A percentile compares a stretch with the other conserved stretches of the same genome.
Evolutionary conservation across 495 filamentous ascomycete genomes (phyloP).

Genomic region (Lasiosphaeria hispida): DNA sequence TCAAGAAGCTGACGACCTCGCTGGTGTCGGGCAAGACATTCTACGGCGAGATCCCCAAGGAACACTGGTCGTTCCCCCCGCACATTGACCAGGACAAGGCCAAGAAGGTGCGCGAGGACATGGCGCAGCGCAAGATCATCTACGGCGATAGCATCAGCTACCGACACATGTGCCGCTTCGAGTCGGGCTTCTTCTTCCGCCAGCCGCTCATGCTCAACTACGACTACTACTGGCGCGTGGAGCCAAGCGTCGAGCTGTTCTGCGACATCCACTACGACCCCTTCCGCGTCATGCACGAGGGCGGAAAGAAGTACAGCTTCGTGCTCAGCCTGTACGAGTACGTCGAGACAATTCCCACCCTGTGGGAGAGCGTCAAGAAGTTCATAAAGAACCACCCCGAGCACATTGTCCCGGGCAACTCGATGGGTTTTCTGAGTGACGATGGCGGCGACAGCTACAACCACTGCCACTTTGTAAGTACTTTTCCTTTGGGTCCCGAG

Average conservation of each 20-base stretch:
- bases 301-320: conserved; percentile 89
- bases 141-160: conserved; percentile 93
- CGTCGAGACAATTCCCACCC: conserved; percentile 88
- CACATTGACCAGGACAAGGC: conserved; percentile 87
- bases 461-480: conserved; percentile 89
- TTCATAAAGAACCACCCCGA: conserved; percentile 88
- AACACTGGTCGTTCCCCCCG: conserved; percentile 88
- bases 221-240: conserved; percentile 92
- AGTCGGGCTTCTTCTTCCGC: conserved; percentile 91
- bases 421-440: conserved; percentile 87
- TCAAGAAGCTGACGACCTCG: conserved; percentile 86
- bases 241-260: conserved; percentile 83
- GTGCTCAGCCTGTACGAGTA: conserved; percentile 92
- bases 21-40: conserved; percentile 87
- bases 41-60: conserved; percentile 79
- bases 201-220: conserved; percentile 79
- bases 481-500: neutral
- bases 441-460: conserved; percentile 89
- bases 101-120: conserved; percentile 74
- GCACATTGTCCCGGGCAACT: conserved; percentile 79
- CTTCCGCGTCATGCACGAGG: conserved; percentile 83
- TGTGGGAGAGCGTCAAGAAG: conserved; percentile 90
- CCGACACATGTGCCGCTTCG: conserved; percentile 92
- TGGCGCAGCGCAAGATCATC: conserved; percentile 81
- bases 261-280: conserved; percentile 83